A percentile compares a stretch with the other conserved stretches of the same genome.
These are phyloP conservation scores for Sideroxylon spinosum DNA, from an alignment of 179 eudicot species.

Conservation along the genomic window DNA sequence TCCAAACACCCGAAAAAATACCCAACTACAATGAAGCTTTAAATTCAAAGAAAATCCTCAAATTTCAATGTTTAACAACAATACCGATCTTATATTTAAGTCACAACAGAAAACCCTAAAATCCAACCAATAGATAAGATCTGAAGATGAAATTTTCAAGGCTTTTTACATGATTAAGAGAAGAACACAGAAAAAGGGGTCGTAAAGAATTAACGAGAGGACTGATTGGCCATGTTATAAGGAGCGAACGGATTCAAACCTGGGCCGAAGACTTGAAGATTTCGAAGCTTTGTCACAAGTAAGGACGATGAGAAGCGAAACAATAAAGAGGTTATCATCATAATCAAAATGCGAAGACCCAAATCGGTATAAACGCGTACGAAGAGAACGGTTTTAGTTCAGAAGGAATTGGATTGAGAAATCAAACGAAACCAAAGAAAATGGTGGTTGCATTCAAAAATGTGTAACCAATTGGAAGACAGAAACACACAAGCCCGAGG, in stretches of 20 bases:
- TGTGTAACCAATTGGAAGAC: not conserved
- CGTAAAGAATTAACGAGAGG: conserved; percentile 55
- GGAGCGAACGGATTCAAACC: conserved; percentile 96
- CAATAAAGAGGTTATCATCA: conserved; percentile 24
- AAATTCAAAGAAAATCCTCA: conserved; percentile 7
- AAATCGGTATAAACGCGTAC: not conserved
- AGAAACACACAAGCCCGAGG: not conserved
- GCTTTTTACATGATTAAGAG: conserved; percentile 16
- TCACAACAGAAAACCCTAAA: conserved; percentile 6
- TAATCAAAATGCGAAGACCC: conserved; percentile 14
- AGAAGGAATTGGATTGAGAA: not conserved
- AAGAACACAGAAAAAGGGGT: not conserved
- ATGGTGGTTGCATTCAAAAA: conserved; percentile 15
- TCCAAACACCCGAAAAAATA: conserved; percentile 1
- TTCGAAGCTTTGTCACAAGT: conserved; percentile 21
- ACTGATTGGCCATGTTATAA: conserved; percentile 69
- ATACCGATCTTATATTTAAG: not conserved
- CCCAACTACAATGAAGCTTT: not conserved
- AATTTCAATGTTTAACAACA: not conserved
- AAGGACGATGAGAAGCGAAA: conserved; percentile 12
- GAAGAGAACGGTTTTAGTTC: not conserved
- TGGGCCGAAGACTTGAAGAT: conserved; percentile 89
- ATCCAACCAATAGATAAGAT: conserved; percentile 19
- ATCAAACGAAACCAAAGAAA: conserved; percentile 8
- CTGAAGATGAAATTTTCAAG: not conserved